Evolutionary conservation across 257 asterid species (phyloP), one percentile per base, ranked within the genome.

Genomic region (Solanum chiquidenum): DNA sequence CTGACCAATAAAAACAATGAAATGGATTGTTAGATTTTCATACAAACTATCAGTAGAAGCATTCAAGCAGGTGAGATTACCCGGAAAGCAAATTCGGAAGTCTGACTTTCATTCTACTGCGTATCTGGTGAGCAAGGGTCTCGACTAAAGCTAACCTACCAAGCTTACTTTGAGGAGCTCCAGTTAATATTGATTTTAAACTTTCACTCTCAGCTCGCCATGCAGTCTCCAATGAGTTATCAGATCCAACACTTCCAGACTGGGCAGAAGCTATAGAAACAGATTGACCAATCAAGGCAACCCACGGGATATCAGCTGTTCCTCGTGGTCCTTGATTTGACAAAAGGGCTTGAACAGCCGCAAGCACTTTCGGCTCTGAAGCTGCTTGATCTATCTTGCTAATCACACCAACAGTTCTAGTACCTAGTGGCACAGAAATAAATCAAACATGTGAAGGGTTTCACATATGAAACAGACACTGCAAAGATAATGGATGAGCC

Each of bases 231-330:
- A 96, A 88, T 38, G 99, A 96, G 90, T 94, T 96, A 77, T 96
- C 99, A 86, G 94, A 88, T 69, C 98, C 98, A 89, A 58, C 92
- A 49, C 91, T 93, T 83, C 99, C 98, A 40, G 99, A 91, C 91
- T 95, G 99, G 52, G 98, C 92, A 89, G 99, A 94, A 77, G 99
- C 98, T 86, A 96, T 95, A 60, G 99, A 87, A 55, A 96, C 98
- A 2, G 99, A 96, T 88, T 96, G 99, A 85, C 99, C 99, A 92
- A 97, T 97, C 93, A 97, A 94, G 91, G 98, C 99, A 87, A 97
- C 99, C 99, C 99, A 97, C 2, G 98, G 98, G 87, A 97, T 94
- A 91, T 97, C 99, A 83, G 97, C 91, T 86, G 98, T 94, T 89
- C 97, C 96, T 90, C 98, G 89, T 60, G 99, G 99, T 87, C 99